A percentile compares a stretch with the other conserved stretches of the same genome.
Evolutionary conservation across 208 protist species (phyloP).

Genomic region (Leishmania arabica): DNA sequence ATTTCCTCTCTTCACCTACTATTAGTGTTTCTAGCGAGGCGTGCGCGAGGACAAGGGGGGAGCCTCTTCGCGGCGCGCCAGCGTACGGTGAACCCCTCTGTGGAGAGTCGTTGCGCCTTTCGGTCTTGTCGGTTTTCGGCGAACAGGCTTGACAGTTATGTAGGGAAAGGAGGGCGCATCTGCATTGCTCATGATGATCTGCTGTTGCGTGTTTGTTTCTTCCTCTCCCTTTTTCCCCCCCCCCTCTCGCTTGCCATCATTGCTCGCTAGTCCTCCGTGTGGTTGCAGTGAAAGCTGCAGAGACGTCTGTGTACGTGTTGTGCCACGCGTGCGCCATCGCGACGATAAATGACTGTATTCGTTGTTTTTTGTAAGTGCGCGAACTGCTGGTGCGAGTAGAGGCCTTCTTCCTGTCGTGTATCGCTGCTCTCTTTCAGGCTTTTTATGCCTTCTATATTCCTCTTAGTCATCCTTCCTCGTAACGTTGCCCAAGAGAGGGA

Average conservation of each 20-base stretch:
- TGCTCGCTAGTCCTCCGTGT: not conserved
- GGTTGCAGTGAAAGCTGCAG: not conserved
- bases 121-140: no score
- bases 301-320: not conserved
- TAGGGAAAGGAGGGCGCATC: not conserved
- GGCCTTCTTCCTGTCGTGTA: not conserved
- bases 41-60: not conserved
- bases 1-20: not conserved
- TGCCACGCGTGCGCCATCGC: not conserved
- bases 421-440: not conserved
- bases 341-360: not conserved
- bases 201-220: slow-evolving; percentile 1
- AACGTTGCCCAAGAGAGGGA: not conserved
- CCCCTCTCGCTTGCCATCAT: not conserved
- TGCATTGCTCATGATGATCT: not conserved
- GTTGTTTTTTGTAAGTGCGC: not conserved
- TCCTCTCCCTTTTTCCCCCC: not conserved
- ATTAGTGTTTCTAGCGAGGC: not conserved
- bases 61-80: not conserved
- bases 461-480: no score
- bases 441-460: not conserved
- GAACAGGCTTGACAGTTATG: not conserved
- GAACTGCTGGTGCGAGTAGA: not conserved
- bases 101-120: not conserved
- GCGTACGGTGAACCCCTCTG: not conserved